phyloP scores from a whole-genome alignment of 2,329 filamentous ascomycete species.

The Nannizziopsis barbatae region DNA sequence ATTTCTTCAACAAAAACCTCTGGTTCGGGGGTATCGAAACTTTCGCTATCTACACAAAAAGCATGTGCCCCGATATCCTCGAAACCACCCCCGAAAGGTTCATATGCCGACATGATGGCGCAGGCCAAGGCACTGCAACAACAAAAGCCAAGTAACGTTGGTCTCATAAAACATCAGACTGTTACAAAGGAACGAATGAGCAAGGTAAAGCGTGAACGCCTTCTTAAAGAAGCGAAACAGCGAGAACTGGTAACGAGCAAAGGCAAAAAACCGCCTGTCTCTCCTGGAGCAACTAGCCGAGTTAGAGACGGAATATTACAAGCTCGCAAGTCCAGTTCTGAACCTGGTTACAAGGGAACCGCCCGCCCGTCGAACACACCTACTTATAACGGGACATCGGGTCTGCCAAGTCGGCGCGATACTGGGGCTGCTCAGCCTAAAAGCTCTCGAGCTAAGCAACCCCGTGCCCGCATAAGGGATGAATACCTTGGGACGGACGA shows the following conservation, averaged over 20 bases:
- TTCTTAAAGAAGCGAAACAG: slow-evolving; percentile 30
- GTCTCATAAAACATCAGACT: slow-evolving; percentile 47
- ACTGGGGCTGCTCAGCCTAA: slow-evolving; percentile 21
- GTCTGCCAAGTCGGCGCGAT: slow-evolving; percentile 23
- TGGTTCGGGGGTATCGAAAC: slow-evolving; percentile 9
- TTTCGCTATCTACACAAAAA: slow-evolving; percentile 16
- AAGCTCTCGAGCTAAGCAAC: background rate
- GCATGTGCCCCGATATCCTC: slow-evolving; percentile 19
- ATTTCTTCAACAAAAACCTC: slow-evolving; percentile 15
- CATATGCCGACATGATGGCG: slow-evolving; percentile 49
- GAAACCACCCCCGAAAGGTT: slow-evolving; percentile 45
- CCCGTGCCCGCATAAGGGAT: slow-evolving; percentile 24
- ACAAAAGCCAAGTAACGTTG: slow-evolving; percentile 36
- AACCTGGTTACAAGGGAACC: slow-evolving; percentile 31
- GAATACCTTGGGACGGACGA: slow-evolving; percentile 40
- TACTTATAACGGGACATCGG: slow-evolving; percentile 35
- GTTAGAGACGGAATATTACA: slow-evolving; percentile 17
- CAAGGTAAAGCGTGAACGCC: slow-evolving; percentile 44
- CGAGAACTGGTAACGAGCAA: slow-evolving; percentile 30
- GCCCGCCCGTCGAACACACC: slow-evolving; percentile 19
- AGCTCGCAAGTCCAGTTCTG: slow-evolving; percentile 22
- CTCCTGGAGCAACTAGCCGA: slow-evolving; percentile 15
- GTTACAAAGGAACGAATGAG: slow-evolving; percentile 45
- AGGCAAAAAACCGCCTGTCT: slow-evolving; percentile 20
- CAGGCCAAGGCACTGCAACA: slow-evolving; percentile 46